A percentile compares a stretch with the other conserved stretches of the same genome.
Evolutionary conservation across 2,329 filamentous ascomycete species (phyloP).

Genomic region (Cytospora mali): DNA sequence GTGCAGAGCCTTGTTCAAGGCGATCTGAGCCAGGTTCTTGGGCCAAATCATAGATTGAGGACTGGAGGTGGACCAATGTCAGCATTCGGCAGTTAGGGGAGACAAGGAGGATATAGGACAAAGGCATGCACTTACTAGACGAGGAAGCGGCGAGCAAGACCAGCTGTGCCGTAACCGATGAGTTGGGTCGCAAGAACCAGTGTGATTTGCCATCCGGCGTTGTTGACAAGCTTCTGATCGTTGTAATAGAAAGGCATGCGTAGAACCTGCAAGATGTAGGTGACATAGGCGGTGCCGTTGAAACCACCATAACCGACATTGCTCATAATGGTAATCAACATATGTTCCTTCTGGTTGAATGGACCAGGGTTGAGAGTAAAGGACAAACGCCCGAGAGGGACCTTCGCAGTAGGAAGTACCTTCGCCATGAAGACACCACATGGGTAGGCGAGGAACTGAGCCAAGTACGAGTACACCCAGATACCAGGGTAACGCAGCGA

Average conservation of each 20-base stretch:
- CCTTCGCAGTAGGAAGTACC: conserved; percentile 52
- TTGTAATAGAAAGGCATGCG: conserved; percentile 49
- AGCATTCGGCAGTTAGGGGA: neutral
- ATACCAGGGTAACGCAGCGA: conserved; percentile 59
- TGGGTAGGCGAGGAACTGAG: conserved; percentile 59
- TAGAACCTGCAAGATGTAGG: conserved; percentile 19
- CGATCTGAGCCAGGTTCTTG: conserved; percentile 48
- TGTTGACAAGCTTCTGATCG: conserved; percentile 51
- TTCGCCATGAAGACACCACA: conserved; percentile 54
- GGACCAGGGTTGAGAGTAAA: conserved; percentile 58
- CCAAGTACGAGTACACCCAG: conserved; percentile 56
- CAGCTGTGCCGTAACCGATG: conserved; percentile 59
- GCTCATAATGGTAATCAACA: conserved; percentile 62
- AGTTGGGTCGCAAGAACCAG: conserved; percentile 55
- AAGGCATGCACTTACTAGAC: conserved; percentile 42
- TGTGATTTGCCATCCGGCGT: conserved; percentile 53
- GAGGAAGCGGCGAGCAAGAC: conserved; percentile 51
- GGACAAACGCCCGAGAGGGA: conserved; percentile 50
- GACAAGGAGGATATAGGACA: neutral
- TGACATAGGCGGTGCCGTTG: conserved; percentile 19
- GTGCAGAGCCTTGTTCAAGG: conserved; percentile 52
- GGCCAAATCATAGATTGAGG: conserved; percentile 57
- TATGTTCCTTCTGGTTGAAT: conserved; percentile 63
- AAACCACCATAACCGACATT: conserved; percentile 46
- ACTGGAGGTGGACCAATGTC: neutral